Evolutionary conservation across 73 alveolate species (phyloP).

Genomic region (Diophrys appendiculata): DNA sequence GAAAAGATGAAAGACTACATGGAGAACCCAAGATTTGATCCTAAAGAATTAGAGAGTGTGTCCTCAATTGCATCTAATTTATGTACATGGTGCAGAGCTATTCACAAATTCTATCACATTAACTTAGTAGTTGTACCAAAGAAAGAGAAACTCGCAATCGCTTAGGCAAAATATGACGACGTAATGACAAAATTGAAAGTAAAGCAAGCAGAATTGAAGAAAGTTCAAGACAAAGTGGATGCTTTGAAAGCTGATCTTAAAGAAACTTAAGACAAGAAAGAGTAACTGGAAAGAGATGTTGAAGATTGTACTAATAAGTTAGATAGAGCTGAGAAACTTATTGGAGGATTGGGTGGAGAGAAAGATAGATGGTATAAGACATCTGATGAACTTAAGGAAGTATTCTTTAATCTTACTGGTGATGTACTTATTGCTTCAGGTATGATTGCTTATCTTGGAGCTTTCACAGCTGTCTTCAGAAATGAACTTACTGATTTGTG

Average conservation of each 20-base stretch:
- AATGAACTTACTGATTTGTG: conserved; percentile 88
- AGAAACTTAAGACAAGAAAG: conserved; percentile 87
- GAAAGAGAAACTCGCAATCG: conserved; percentile 84
- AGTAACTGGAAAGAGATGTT: conserved; percentile 82
- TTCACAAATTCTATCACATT: conserved; percentile 90
- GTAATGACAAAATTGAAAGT: conserved; percentile 80
- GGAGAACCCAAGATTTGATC: conserved; percentile 69
- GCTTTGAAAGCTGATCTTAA: conserved; percentile 93
- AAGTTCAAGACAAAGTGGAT: conserved; percentile 96
- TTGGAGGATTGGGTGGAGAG: conserved; percentile 96
- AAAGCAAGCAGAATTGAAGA: conserved; percentile 91
- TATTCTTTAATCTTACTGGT: conserved; percentile 97
- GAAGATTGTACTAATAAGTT: conserved; percentile 87
- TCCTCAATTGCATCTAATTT: conserved; percentile 71
- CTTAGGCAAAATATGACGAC: conserved; percentile 81
- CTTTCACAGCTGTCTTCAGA: conserved; percentile 97
- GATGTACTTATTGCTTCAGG: conserved; percentile 99
- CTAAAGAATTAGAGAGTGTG: conserved; percentile 56
- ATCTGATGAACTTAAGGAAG: conserved; percentile 83
- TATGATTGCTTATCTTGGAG: conserved; percentile 99
- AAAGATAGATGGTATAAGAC: conserved; percentile 98
- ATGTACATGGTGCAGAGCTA: conserved; percentile 92
- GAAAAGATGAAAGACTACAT: conserved; percentile 60
- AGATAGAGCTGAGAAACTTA: conserved; percentile 96
- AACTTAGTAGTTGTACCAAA: conserved; percentile 90